Percentiles rank a stretch among this genome's conserved stretches.
Evolutionary conservation across 305 asterid genomes (phyloP).

Genomic region (Fraxinus xanthoxyloides): DNA sequence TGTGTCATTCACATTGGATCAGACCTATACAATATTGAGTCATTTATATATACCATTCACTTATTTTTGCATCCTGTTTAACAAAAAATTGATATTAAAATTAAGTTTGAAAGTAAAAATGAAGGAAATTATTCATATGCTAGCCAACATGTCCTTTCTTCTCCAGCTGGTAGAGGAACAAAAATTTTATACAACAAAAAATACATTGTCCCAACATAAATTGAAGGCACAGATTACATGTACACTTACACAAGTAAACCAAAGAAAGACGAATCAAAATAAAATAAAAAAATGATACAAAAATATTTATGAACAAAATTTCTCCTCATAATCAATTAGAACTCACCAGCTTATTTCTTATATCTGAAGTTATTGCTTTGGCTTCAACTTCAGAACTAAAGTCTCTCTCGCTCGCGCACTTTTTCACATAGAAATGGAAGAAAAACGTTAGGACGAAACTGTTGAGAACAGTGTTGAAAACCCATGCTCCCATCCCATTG

Average conservation of each 20-base stretch:
- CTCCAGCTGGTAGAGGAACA: too few relatives aligned
- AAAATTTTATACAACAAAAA: too few relatives aligned
- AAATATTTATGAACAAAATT: neutral
- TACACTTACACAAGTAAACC: neutral
- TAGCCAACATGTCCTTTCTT: too few relatives aligned
- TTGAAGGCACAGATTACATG: neutral
- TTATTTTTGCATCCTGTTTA: neutral
- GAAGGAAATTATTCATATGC: too few relatives aligned
- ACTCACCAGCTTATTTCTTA: constrained; percentile 12
- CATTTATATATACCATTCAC: neutral
- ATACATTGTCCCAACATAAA: neutral
- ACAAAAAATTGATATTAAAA: neutral
- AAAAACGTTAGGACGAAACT: constrained; percentile 35
- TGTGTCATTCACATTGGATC: neutral
- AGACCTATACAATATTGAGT: neutral
- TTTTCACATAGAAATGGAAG: constrained; percentile 40
- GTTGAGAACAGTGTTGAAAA: constrained; percentile 53
- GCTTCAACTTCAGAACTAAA: neutral
- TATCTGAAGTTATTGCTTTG: neutral
- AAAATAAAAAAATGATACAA: neutral
- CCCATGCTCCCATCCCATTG: constrained; percentile 82
- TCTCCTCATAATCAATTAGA: constrained; percentile 3
- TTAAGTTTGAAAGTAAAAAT: too few relatives aligned
- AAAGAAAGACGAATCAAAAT: neutral
- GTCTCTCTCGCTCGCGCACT: constrained; percentile 21